Conservation (phyloP, 225 moss, liverwort and hornwort genomes). For the Takakia lepidozioides region DNA sequence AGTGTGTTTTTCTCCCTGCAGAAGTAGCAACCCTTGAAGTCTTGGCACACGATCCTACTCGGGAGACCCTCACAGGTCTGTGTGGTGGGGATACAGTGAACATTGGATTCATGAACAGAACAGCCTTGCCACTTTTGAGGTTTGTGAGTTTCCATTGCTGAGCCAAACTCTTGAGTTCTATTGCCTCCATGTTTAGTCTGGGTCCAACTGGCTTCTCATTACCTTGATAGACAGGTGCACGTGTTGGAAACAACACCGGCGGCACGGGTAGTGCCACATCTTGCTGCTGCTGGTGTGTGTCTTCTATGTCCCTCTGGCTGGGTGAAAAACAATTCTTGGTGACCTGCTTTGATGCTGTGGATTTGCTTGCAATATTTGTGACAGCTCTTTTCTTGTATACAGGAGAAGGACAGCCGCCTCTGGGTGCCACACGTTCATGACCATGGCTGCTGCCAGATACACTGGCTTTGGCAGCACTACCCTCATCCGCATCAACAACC, state of each 20-base stretch:
- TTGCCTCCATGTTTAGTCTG: constrained; percentile 32
- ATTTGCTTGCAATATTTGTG: constrained; percentile 7
- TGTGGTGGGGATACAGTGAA: constrained; percentile 17
- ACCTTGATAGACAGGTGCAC: no score
- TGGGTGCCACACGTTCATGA: no score
- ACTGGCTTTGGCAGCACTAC: no score
- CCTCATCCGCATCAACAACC: no score
- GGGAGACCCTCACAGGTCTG: constrained; percentile 3
- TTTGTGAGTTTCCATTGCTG: constrained; percentile 52
- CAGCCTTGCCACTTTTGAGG: constrained; percentile 38
- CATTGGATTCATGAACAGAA: constrained; percentile 45
- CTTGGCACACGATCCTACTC: no score
- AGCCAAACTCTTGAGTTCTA: constrained; percentile 31
- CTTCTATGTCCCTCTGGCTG: constrained; percentile 11
- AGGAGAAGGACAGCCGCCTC: constrained; percentile 9
- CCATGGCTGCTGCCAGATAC: no score
- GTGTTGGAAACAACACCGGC: no score
- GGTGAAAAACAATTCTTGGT: constrained; percentile 4
- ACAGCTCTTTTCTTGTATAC: constrained; percentile 1
- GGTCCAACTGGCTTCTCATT: constrained; percentile 17
- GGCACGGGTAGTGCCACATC: constrained; percentile 18
- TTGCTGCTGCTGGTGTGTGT: no score
- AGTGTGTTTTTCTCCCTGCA: constrained; percentile 16
- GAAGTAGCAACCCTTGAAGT: constrained; percentile 19
- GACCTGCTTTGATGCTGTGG: constrained; percentile 3